Evolutionary conservation across 1,139 yeast genomes (phyloP).

Genomic region (Blastobotrys serpentis): DNA sequence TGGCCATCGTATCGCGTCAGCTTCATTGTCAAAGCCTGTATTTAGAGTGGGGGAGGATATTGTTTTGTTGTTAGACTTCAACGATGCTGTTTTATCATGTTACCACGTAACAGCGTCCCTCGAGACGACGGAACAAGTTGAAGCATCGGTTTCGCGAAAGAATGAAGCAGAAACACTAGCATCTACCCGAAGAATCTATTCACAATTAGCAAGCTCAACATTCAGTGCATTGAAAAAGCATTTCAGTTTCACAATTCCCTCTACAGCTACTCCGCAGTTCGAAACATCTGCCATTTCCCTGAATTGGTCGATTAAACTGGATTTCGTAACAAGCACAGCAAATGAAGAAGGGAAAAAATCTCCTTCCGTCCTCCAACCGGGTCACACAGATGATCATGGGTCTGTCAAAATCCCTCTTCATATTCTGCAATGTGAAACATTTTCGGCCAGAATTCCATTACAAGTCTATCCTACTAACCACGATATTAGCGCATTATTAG

Average conservation of each 20-base stretch:
- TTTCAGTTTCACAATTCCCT: conserved; percentile 37
- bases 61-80: conserved; percentile 33
- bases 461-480: conserved; percentile 36
- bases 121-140: conserved; percentile 40
- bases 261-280: conserved; percentile 40
- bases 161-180: conserved; percentile 17
- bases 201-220: conserved; percentile 27
- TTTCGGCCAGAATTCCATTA: conserved; percentile 38
- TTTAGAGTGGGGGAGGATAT: conserved; percentile 42
- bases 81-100: conserved; percentile 32
- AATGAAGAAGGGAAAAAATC: conserved; percentile 18
- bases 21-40: conserved; percentile 39
- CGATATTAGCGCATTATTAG: conserved; percentile 34
- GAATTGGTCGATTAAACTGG: conserved; percentile 39
- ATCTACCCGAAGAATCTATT: conserved; percentile 24
- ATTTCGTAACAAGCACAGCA: conserved; percentile 34
- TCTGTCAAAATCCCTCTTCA: conserved; percentile 29
- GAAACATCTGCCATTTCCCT: conserved; percentile 35
- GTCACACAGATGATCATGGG: conserved; percentile 23
- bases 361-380: background rate
- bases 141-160: conserved; percentile 16
- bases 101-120: conserved; percentile 40
- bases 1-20: conserved; percentile 35
- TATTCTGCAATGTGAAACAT: conserved; percentile 33
- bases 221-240: conserved; percentile 26